Evolutionary conservation across 306 rosid genomes (phyloP), one percentile per base, ranked within the genome.

Genomic region (Vigna hirtella): DNA sequence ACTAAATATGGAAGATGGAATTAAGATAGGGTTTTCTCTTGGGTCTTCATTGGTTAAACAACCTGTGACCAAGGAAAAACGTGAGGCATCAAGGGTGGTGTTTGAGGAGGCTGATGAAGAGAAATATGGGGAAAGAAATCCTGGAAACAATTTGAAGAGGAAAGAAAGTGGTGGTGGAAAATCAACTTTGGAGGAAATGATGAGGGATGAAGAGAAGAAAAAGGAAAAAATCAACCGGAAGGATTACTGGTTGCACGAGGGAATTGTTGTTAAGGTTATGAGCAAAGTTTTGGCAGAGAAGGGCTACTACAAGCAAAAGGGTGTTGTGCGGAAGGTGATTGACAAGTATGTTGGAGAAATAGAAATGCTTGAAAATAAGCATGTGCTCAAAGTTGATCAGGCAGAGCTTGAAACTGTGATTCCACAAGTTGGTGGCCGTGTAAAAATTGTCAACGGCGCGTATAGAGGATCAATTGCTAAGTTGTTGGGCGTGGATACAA

Each of bases 261-360:
- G 94, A 52, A 92, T 92, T 18, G 66, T 89, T 83, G 98, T 95
- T 4, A 95, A 95, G 80, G 86, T 92, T 30, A 92, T 95, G 98
- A 92, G 97, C 79, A 95, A 92, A 74, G 95, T 77, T 4, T 86
- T 95, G 88, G 95, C 89, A 2, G 95, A 89, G 70, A 95, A 89
- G 78, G 98, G 97, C 2, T 92, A 92, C 80, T 95, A 91, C 84
- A 95, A 92, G 84, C 92, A 89, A 40, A 95, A 95, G 72, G 98
- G 98, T 10, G 82, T 90, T 55, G 95, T 95, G 62, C 66, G 77
- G 71, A 92, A 85, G 74, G 97, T 94, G 82, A 89, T 89, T 15
- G 98, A 92, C 70, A 94, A 88, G 67, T 90, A 92, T 56, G 95
- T 90, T 42, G 98, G 95, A 42, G 97, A 94, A 82, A 92, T 94